Evolutionary conservation across 164 flowering plant genomes (phyloP), one percentile per base, ranked within the genome.

Genomic region (Stephania japonica): DNA sequence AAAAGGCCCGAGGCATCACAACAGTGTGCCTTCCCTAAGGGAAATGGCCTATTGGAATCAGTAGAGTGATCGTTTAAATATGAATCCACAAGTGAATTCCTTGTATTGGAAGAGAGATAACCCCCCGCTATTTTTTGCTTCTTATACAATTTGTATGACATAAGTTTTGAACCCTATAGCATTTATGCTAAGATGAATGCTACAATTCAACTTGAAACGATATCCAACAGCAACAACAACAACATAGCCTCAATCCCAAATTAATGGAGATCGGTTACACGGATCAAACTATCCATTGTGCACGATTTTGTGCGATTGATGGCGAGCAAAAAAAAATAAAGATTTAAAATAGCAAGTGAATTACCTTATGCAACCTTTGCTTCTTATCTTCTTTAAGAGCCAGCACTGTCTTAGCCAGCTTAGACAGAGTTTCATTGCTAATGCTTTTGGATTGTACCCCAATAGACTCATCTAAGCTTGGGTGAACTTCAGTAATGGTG

Each of bases 391-490:
- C 98, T 75, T 91, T 82, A 5, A 95, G 87, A 7, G 86, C 82
- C 41, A 83, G 70, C 61, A 93, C 99, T 9, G 92, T 90, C 83
- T 87, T 89, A 12, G 92, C 97, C 80, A 95, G 80, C 75, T 80
- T 81, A 24, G 93, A 82, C 23, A 95, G 73, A 8, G 98, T 95
- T 53, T 85, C 95, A 76, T 95, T 86, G 88, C 98, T 93, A 26
- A 95, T 95, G 86, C 97, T 93, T 83, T 91, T 91, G 59, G 91
- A 88, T 73, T 95, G 94, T 73, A 86, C 90, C 70, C 90, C 88
- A 59, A 84, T 79, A 11, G 97, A 87, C 65, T 90, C 99, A 85
- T 87, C 78, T 80, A 95, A 85, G 83, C 92, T 93, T 5, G 98
- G 95, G 80, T 95, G 97, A 77, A 95, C 97, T 83, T 91, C 97